Conservation (phyloP, 108 stramenopile species). For the Hondaea fermentalgiana region DNA sequence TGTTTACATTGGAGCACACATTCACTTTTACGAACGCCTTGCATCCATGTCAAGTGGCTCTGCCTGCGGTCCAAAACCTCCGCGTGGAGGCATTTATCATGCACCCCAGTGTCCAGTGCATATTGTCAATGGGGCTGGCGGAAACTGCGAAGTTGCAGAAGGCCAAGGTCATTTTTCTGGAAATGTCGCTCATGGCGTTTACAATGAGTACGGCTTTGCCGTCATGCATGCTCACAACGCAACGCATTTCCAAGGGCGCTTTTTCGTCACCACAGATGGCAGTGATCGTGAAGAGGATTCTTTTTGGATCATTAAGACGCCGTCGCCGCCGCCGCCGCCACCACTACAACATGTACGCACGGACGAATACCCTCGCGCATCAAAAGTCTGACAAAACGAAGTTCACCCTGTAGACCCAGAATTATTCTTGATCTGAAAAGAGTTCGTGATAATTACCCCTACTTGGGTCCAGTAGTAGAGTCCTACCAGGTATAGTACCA, state of each 20-base stretch:
- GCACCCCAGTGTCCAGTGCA: slow-evolving; percentile 25
- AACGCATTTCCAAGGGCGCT: neutral
- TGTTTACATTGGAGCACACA: slow-evolving; percentile 32
- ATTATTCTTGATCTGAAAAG: too few species aligned
- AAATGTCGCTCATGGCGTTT: neutral
- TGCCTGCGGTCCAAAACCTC: neutral
- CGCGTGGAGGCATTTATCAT: neutral
- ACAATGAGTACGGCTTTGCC: neutral
- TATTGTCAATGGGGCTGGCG: slow-evolving; percentile 41
- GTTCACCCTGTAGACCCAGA: too few species aligned
- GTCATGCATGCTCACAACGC: neutral
- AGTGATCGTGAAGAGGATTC: neutral
- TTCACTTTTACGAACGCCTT: slow-evolving; percentile 32
- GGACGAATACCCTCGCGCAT: too few species aligned
- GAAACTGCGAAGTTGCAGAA: slow-evolving; percentile 30
- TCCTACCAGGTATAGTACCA: too few species aligned
- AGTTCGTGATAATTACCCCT: too few species aligned
- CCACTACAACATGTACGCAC: too few species aligned
- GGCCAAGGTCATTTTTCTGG: neutral
- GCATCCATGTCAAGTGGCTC: neutral
- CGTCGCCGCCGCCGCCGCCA: too few species aligned
- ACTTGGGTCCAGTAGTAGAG: too few species aligned
- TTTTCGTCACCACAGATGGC: neutral
- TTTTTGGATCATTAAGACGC: neutral
- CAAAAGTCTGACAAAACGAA: too few species aligned